Conservation (phyloP, 2,329 filamentous ascomycete species). For the Xylariaceae sp. region DNA sequence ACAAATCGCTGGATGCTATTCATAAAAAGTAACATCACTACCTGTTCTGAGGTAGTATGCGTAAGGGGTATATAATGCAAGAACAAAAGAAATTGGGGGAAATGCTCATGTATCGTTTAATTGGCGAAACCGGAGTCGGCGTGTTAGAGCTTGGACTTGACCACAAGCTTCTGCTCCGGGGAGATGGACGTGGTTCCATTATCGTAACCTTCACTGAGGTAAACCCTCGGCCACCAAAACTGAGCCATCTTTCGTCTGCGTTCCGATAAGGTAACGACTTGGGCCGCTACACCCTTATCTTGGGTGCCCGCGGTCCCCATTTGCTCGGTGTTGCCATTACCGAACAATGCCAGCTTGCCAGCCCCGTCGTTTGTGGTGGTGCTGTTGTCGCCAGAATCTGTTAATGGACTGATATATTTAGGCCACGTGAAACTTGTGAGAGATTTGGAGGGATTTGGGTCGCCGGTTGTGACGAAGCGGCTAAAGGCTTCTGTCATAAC, state of each 20-base stretch:
- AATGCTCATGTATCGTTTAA: neutral
- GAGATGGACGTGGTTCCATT: slow-evolving; percentile 19
- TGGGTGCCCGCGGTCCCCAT: slow-evolving; percentile 30
- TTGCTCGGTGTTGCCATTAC: slow-evolving; percentile 55
- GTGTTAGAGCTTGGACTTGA: slow-evolving; percentile 10
- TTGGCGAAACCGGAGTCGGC: neutral
- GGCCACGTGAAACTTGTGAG: slow-evolving; percentile 34
- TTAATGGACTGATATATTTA: slow-evolving; percentile 40
- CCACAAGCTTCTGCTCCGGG: neutral
- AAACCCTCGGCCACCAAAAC: slow-evolving; percentile 59
- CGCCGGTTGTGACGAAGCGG: slow-evolving; percentile 31
- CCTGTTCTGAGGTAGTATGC: no score
- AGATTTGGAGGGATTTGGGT: slow-evolving; percentile 20
- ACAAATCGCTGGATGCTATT: no score
- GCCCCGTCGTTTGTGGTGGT: slow-evolving; percentile 15
- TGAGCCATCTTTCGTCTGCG: slow-evolving; percentile 47
- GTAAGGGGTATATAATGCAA: no score
- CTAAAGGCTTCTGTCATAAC: slow-evolving; percentile 44
- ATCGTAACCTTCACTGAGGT: slow-evolving; percentile 43
- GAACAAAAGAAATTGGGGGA: neutral
- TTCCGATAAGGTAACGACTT: slow-evolving; percentile 39
- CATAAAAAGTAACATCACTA: no score
- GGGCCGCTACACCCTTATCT: slow-evolving; percentile 40
- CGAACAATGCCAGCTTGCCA: slow-evolving; percentile 51
- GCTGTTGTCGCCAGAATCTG: slow-evolving; percentile 2